These are phyloP conservation scores for Wolfiporia cocos DNA, from an alignment of 1,284 basidiomycete genomes.

Conservation along the genomic window DNA sequence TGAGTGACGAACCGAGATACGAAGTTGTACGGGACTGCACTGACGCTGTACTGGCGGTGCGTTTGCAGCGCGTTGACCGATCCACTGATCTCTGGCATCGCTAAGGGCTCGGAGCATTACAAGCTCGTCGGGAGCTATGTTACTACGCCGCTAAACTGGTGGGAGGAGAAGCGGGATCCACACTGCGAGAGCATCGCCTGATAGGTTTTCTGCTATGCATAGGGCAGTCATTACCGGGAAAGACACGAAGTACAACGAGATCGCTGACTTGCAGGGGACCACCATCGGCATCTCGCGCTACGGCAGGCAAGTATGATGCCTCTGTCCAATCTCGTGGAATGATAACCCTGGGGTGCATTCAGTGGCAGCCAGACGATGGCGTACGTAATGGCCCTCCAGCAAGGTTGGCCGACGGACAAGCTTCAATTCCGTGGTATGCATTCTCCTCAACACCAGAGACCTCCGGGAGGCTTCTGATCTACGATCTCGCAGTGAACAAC, in stretches of 20 bases:
- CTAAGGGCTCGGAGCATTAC: slow-evolving; percentile 81
- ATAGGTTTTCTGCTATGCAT: too few relatives aligned
- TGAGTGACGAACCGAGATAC: slow-evolving; percentile 35
- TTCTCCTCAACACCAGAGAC: too few relatives aligned
- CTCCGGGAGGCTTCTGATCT: too few relatives aligned
- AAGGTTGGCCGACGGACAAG: slow-evolving; percentile 72
- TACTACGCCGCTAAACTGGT: slow-evolving; percentile 84
- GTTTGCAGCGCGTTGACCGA: slow-evolving; percentile 82
- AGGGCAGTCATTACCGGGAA: slow-evolving; percentile 94
- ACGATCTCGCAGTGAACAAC: slow-evolving; percentile 70
- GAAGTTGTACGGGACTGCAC: not conserved
- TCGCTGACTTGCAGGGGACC: slow-evolving; percentile 75
- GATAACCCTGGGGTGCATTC: not conserved
- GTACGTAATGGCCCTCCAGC: slow-evolving; percentile 85
- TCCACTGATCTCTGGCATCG: slow-evolving; percentile 89
- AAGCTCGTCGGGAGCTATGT: slow-evolving; percentile 94
- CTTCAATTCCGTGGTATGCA: slow-evolving; percentile 70
- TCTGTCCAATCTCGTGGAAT: not conserved
- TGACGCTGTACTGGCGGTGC: not conserved
- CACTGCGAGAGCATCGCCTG: too few relatives aligned
- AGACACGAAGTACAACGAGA: slow-evolving; percentile 63
- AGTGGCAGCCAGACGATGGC: slow-evolving; percentile 94
- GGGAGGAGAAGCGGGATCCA: too few relatives aligned
- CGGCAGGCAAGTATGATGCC: slow-evolving; percentile 54
- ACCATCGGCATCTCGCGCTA: slow-evolving; percentile 87